Conservation (phyloP, 805 yeast genomes). For the Candida pseudofarinosa region DNA sequence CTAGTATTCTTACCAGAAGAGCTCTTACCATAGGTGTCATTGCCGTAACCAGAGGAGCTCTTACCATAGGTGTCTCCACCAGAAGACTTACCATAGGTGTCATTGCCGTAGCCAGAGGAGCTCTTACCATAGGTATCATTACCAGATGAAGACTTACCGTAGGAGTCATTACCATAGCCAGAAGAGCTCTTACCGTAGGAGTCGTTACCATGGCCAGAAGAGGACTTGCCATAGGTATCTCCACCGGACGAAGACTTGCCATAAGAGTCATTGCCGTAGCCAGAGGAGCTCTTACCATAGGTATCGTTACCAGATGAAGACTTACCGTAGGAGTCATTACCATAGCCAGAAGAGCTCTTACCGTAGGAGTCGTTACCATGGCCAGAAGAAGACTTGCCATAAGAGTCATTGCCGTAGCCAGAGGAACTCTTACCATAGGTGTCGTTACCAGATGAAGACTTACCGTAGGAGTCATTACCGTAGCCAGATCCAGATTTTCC, state of each 20-base stretch:
- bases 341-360: slow-evolving; percentile 6
- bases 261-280: slow-evolving; percentile 13
- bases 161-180: slow-evolving; percentile 11
- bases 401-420: slow-evolving; percentile 11
- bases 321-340: slow-evolving; percentile 3
- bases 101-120: slow-evolving; percentile 4
- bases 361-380: slow-evolving; percentile 5
- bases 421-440: slow-evolving; percentile 10
- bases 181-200: slow-evolving; percentile 10
- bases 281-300: slow-evolving; percentile 9
- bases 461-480: slow-evolving; percentile 11
- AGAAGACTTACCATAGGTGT: neutral
- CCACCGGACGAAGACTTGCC: slow-evolving; percentile 10
- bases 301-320: slow-evolving; percentile 4
- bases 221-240: slow-evolving; percentile 12
- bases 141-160: slow-evolving; percentile 5
- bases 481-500: slow-evolving; percentile 11
- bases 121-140: neutral
- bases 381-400: slow-evolving; percentile 3
- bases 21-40: slow-evolving; percentile 7
- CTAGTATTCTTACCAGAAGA: slow-evolving; percentile 14
- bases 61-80: slow-evolving; percentile 1
- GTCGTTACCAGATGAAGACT: slow-evolving; percentile 14
- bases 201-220: slow-evolving; percentile 13
- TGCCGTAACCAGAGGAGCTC: slow-evolving; percentile 4